Evolutionary conservation across 495 filamentous ascomycete species (phyloP).

Genomic region (Podospora didyma): DNA sequence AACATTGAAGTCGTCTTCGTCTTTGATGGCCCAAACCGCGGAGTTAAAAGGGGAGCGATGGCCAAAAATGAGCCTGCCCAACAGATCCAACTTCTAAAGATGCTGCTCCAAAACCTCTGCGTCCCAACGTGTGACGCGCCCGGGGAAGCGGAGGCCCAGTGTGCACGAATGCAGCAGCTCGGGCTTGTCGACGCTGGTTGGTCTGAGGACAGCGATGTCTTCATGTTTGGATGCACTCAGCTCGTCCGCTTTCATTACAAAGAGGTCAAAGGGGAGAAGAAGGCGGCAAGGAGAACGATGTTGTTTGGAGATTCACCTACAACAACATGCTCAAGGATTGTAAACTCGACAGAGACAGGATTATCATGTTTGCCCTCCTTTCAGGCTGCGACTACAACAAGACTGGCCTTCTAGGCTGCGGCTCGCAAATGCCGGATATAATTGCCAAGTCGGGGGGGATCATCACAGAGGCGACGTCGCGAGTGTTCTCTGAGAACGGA

Average conservation of each 20-base stretch:
- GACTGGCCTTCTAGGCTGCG: no score
- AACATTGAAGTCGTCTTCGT: not conserved
- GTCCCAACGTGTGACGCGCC: conserved; percentile 1
- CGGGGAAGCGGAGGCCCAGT: conserved; percentile 1
- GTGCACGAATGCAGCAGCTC: no score
- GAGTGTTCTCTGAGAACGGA: no score
- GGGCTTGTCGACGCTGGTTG: conserved; percentile 2
- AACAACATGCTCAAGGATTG: not conserved
- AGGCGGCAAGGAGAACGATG: not conserved
- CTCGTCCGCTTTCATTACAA: not conserved
- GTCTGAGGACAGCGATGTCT: not conserved
- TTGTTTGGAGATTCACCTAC: not conserved
- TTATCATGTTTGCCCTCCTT: not conserved
- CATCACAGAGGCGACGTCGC: no score
- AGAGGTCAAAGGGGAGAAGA: not conserved
- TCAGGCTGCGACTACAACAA: conserved; percentile 5
- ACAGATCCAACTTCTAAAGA: not conserved
- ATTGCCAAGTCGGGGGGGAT: no score
- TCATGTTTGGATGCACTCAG: not conserved
- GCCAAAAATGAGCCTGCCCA: not conserved
- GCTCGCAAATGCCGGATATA: no score
- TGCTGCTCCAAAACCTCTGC: not conserved
- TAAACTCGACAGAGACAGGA: not conserved
- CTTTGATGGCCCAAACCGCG: conserved; percentile 2
- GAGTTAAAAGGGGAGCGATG: not conserved